Evolutionary conservation across 768 basidiomycete species (phyloP).

Genomic region (Coprinellus aureogranulatus): DNA sequence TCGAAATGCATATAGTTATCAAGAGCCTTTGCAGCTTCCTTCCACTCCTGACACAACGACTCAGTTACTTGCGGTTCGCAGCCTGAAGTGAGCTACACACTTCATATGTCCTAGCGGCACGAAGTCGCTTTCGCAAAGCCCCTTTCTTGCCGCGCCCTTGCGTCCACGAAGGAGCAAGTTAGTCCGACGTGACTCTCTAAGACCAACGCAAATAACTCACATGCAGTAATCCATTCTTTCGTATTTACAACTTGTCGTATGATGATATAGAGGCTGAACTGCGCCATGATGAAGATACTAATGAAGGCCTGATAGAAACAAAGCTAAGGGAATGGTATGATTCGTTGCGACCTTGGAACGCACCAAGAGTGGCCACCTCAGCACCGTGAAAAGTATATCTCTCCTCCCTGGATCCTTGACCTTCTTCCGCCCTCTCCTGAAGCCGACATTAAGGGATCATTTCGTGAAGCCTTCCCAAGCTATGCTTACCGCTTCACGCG

Average conservation of each 20-base stretch:
- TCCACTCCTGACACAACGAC: slow-evolving; percentile 69
- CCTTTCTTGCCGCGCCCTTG: slow-evolving; percentile 87
- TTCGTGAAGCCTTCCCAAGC: background rate
- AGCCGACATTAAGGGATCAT: background rate
- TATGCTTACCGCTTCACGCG: slow-evolving; percentile 66
- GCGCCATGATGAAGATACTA: slow-evolving; percentile 74
- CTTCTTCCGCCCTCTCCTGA: slow-evolving; percentile 31
- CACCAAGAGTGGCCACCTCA: slow-evolving; percentile 87
- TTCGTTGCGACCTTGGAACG: slow-evolving; percentile 17
- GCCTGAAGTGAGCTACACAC: slow-evolving; percentile 31
- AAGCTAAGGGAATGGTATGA: background rate
- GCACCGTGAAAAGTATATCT: slow-evolving; percentile 73
- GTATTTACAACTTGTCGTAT: slow-evolving; percentile 92
- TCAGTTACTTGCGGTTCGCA: background rate
- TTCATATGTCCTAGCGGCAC: slow-evolving; percentile 72
- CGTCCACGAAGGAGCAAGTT: slow-evolving; percentile 1
- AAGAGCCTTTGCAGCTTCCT: slow-evolving; percentile 68
- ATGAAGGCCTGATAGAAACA: slow-evolving; percentile 65
- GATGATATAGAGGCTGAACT: slow-evolving; percentile 84
- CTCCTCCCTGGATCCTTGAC: slow-evolving; percentile 46
- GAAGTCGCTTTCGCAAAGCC: slow-evolving; percentile 66
- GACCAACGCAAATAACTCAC: slow-evolving; percentile 39
- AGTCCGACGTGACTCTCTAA: background rate
- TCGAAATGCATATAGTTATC: slow-evolving; percentile 84
- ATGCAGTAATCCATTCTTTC: slow-evolving; percentile 90